phyloP scores from a whole-genome alignment of 345 rosid species.

The Boechera retrofracta region DNA sequence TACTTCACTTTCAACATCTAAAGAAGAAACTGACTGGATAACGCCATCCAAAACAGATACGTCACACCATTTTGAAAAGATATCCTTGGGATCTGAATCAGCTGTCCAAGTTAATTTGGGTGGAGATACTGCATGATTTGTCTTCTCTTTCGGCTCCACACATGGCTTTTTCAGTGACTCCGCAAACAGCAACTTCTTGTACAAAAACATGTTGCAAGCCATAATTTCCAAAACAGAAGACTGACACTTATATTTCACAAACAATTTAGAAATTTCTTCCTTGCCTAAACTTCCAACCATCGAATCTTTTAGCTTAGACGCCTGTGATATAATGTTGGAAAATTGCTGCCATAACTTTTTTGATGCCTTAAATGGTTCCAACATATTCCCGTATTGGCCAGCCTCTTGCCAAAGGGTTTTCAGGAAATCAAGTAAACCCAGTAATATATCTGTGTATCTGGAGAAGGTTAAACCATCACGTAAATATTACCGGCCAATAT shows the following conservation, averaged over 20 bases:
- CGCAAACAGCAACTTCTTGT: conserved; percentile 69
- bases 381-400: conserved; percentile 58
- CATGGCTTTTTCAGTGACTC: conserved; percentile 54
- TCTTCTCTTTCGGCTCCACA: conserved; percentile 45
- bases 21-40: conserved; percentile 63
- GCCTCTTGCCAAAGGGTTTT: conserved; percentile 97
- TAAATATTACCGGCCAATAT: conserved; percentile 31
- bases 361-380: conserved; percentile 63
- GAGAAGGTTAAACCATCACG: conserved; percentile 40
- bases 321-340: conserved; percentile 52
- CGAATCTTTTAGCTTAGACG: conserved; percentile 48
- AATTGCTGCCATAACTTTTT: conserved; percentile 72
- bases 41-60: conserved; percentile 57
- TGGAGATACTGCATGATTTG: conserved; percentile 40
- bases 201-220: conserved; percentile 79
- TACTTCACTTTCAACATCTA: conserved; percentile 58
- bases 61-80: conserved; percentile 68
- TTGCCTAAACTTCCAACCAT: conserved; percentile 49
- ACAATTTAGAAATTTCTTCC: conserved; percentile 54
- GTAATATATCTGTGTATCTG: conserved; percentile 69
- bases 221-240: conserved; percentile 74
- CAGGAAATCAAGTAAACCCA: conserved; percentile 66
- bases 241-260: conserved; percentile 67
- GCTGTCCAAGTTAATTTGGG: conserved; percentile 46
- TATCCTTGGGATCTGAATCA: conserved; percentile 51